A percentile compares a stretch with the other conserved stretches of the same genome.
These are phyloP conservation scores for Nicotiana otophora DNA, from an alignment of 257 asterid species.

Conservation along the genomic window DNA sequence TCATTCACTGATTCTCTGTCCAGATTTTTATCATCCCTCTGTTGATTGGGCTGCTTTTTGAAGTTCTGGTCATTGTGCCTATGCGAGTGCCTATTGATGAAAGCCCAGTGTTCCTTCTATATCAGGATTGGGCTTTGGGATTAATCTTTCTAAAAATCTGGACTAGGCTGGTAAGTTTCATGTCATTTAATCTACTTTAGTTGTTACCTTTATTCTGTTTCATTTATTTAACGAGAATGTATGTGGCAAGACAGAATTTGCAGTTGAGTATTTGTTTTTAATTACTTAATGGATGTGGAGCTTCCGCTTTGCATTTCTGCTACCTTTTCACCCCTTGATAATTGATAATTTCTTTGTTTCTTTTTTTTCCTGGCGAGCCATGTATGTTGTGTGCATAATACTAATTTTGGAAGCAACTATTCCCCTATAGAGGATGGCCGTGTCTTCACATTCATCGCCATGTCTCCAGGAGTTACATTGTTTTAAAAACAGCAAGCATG, in stretches of 20 bases:
- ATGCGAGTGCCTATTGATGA: slow-evolving; percentile 98
- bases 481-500: neutral
- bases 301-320: neutral
- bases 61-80: slow-evolving; percentile 91
- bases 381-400: no score
- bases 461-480: no score
- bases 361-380: no score
- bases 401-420: no score
- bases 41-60: slow-evolving; percentile 85
- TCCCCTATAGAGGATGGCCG: no score
- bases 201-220: neutral
- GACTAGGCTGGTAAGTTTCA: slow-evolving; percentile 84
- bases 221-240: no score
- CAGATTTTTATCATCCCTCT: slow-evolving; percentile 92
- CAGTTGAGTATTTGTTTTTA: neutral
- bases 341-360: no score
- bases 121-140: slow-evolving; percentile 99
- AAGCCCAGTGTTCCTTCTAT: slow-evolving; percentile 92
- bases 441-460: no score
- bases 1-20: slow-evolving; percentile 16
- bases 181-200: neutral
- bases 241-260: no score
- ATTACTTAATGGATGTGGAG: neutral
- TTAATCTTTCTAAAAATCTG: slow-evolving; percentile 88
- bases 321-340: no score